Base-by-base conservation (phyloP, 2,329 filamentous ascomycete genomes). In the Pseudophaeomoniella oleicola region DNA sequence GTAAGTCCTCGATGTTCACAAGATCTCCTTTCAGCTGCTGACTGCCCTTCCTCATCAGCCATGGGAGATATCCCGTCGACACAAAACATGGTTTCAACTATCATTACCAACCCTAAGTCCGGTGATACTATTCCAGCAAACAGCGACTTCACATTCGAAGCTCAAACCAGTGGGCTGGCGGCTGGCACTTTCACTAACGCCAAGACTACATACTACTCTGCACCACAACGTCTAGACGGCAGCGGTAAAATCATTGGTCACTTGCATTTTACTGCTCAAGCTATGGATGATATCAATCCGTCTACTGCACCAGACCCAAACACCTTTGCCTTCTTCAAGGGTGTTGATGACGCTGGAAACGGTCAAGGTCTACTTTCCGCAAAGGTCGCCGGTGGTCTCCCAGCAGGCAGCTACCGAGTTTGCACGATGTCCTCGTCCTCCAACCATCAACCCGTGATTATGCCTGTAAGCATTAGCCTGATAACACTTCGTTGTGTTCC, bases 361-460 rank as follows among this genome's bases (percentile, higher is more conserved):
- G 67, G 66, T 19, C 47, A 69, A 2, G 73, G 73, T 35, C 57
- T 63, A 4, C 59, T 79, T 9, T 54, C 59, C 10, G 68, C 73
- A 29, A 56, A 52, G 2, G 74, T 79, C 16, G 56, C 59, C 1
- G 70, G 66, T 39, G 75, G 74, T 48, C 67, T 79, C 2, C 71
- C 72, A 3, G 60, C 64, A 3, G 74, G 75, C 22, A 73, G 71
- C 59, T 80, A 78, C 59, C 72, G 75, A 46, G 57, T 76, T 42
- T 80, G 75, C 64, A 72, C 69, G 48, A 75, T 80, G 69, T 64
- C 67, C 17, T 58, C 66, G 41, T 58, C 75, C n/a, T 60, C 71
- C 46, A 80, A 79, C 62, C 75, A 80, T 50, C 69, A 72, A 51
- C 69, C 68, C 11, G 70, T 73, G 2, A 46, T 69, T 16, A 75